phyloP scores from a whole-genome alignment of 2,329 filamentous ascomycete genomes.

The Shiraia bambusicola region DNA sequence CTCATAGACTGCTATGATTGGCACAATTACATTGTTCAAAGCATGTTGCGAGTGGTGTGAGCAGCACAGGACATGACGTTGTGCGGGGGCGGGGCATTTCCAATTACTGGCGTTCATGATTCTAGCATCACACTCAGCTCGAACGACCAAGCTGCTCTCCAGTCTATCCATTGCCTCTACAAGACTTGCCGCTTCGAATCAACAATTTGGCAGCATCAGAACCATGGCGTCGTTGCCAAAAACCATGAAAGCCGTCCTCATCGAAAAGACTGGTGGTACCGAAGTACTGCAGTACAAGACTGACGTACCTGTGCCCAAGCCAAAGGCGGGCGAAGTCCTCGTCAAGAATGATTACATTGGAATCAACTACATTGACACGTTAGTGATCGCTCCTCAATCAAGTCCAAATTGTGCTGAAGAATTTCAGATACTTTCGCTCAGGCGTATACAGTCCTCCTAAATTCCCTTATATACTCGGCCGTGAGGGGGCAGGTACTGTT shows the following conservation, averaged over 20 bases:
- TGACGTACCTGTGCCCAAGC: slow-evolving; percentile 69
- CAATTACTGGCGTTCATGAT: slow-evolving; percentile 13
- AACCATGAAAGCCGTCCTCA: slow-evolving; percentile 72
- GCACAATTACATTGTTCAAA: no score
- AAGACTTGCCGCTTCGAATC: slow-evolving; percentile 20
- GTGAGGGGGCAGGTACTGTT: slow-evolving; percentile 74
- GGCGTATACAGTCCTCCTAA: slow-evolving; percentile 72
- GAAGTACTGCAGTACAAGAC: slow-evolving; percentile 72
- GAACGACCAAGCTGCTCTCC: slow-evolving; percentile 9
- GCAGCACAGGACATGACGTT: no score
- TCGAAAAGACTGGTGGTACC: slow-evolving; percentile 70
- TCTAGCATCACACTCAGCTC: slow-evolving; percentile 11
- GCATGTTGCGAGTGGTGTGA: no score
- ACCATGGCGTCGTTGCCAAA: slow-evolving; percentile 58
- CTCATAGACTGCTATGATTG: no score
- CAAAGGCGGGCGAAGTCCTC: slow-evolving; percentile 70
- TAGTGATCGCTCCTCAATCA: slow-evolving; percentile 10
- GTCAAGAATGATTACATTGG: slow-evolving; percentile 79
- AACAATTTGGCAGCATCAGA: slow-evolving; percentile 17
- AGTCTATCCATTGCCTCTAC: slow-evolving; percentile 14
- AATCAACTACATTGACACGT: slow-evolving; percentile 88
- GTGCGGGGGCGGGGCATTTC: no score
- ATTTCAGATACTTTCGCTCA: slow-evolving; percentile 73
- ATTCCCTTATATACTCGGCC: slow-evolving; percentile 75
- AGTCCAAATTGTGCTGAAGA: background rate